Evolutionary conservation across 116 monocot species (phyloP).

Genomic region (Trichopus zeylanicus): DNA sequence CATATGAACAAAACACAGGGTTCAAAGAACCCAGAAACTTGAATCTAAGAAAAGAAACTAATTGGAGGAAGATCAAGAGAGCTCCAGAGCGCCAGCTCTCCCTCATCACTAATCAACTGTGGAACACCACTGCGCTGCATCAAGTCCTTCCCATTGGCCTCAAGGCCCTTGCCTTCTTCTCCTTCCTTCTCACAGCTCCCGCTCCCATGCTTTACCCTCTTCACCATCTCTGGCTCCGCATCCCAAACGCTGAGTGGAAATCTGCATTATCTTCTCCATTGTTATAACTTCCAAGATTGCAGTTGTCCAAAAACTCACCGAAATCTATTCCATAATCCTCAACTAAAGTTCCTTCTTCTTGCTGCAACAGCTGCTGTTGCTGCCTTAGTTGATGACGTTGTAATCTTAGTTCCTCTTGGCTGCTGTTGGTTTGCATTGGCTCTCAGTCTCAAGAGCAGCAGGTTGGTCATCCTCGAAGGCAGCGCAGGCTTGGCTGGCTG

Average conservation of each 20-base stretch:
- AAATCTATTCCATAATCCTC: not conserved
- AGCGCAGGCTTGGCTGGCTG: not conserved
- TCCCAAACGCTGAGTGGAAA: not conserved
- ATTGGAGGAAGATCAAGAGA: no score
- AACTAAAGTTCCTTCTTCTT: not conserved
- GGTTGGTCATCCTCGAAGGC: not conserved
- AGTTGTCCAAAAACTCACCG: not conserved
- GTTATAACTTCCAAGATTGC: not conserved
- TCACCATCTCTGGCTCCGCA: not conserved
- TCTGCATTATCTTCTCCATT: not conserved
- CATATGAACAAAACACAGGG: no score
- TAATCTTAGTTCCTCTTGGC: not conserved
- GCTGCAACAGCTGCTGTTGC: no score
- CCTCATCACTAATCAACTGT: no score
- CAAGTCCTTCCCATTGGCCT: not conserved
- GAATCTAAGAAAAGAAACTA: no score
- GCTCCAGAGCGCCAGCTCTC: no score
- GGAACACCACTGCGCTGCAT: not conserved
- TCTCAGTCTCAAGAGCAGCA: not conserved
- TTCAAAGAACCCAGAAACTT: no score
- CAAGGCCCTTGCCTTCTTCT: not conserved
- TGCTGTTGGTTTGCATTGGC: not conserved
- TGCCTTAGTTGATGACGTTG: not conserved
- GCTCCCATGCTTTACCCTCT: not conserved
- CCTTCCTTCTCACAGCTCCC: not conserved